Percentiles rank a stretch among this genome's conserved stretches.
phyloP scores from a whole-genome alignment of 768 basidiomycete genomes.

The Udeniomyces megalosporus region DNA sequence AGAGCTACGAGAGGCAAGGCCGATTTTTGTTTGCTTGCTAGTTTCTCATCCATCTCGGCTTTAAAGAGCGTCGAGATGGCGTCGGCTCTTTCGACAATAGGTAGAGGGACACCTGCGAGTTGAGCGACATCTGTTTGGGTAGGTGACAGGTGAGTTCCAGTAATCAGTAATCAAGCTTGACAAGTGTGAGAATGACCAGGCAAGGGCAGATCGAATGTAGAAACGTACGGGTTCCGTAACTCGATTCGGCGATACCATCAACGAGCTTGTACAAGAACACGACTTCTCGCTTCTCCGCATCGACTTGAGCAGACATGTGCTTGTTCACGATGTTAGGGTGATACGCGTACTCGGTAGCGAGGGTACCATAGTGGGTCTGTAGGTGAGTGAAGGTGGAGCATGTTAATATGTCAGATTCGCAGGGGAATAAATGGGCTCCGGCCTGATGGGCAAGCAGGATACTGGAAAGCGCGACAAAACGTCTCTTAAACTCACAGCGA shows the following conservation, averaged over 20 bases:
- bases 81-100: conserved; percentile 75
- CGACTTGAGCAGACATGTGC: conserved; percentile 89
- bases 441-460: too few species aligned
- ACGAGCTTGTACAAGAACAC: conserved; percentile 91
- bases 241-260: conserved; percentile 26
- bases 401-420: too few species aligned
- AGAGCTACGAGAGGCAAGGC: conserved; percentile 63
- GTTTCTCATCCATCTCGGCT: conserved; percentile 51
- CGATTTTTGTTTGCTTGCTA: conserved; percentile 35
- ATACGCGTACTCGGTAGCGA: conserved; percentile 84
- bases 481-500: conserved; percentile 49
- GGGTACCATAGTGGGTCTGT: conserved; percentile 77
- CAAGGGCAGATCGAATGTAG: too few species aligned
- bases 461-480: neutral
- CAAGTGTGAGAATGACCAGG: too few species aligned
- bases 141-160: too few species aligned
- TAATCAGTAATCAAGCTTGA: too few species aligned
- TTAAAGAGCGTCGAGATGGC: conserved; percentile 74
- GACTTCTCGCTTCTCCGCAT: conserved; percentile 79
- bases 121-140: conserved; percentile 52
- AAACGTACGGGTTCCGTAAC: conserved; percentile 28
- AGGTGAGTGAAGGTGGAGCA: too few species aligned
- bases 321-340: conserved; percentile 85
- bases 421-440: too few species aligned
- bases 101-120: conserved; percentile 68